A percentile compares a stretch with the other conserved stretches of the same genome.
These are phyloP conservation scores for Linanthus parryae DNA, from an alignment of 148 eudicot genomes.

Conservation along the genomic window DNA sequence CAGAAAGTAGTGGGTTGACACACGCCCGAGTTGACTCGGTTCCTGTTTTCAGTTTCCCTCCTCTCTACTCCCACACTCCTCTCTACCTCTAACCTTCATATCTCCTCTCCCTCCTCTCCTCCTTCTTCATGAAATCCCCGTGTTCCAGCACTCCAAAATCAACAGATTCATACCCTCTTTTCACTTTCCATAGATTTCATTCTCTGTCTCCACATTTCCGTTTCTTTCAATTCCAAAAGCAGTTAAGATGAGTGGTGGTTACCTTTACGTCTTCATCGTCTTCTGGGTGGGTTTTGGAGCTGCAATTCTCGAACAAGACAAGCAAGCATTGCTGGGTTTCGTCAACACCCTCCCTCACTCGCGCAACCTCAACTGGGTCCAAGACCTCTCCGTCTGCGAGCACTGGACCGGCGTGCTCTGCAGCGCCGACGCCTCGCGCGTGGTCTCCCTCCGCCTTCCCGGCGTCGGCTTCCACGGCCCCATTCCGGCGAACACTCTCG, in stretches of 20 bases:
- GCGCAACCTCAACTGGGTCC: constrained; percentile 55
- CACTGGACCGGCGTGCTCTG: constrained; percentile 82
- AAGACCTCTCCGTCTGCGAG: constrained; percentile 33
- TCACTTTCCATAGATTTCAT: no score
- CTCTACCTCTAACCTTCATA: no score
- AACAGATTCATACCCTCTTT: no score
- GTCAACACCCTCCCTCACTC: constrained; percentile 39
- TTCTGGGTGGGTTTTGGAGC: constrained; percentile 19
- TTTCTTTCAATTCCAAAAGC: neutral
- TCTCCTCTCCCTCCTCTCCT: neutral
- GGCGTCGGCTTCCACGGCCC: constrained; percentile 69
- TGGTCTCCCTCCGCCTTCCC: constrained; percentile 54
- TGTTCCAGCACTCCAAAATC: no score
- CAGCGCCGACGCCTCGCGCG: constrained; percentile 39
- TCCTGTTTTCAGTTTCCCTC: no score
- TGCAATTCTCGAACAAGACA: constrained; percentile 43
- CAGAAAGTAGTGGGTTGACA: no score
- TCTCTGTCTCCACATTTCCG: no score
- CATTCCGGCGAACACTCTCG: constrained; percentile 54
- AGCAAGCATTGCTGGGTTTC: constrained; percentile 66
- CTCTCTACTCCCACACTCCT: no score
- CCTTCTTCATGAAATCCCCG: neutral
- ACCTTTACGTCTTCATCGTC: constrained; percentile 12
- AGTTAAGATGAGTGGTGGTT: constrained; percentile 25
- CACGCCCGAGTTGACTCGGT: no score